phyloP scores from a whole-genome alignment of 1,284 basidiomycete species.

The Coniferiporia weirii region DNA sequence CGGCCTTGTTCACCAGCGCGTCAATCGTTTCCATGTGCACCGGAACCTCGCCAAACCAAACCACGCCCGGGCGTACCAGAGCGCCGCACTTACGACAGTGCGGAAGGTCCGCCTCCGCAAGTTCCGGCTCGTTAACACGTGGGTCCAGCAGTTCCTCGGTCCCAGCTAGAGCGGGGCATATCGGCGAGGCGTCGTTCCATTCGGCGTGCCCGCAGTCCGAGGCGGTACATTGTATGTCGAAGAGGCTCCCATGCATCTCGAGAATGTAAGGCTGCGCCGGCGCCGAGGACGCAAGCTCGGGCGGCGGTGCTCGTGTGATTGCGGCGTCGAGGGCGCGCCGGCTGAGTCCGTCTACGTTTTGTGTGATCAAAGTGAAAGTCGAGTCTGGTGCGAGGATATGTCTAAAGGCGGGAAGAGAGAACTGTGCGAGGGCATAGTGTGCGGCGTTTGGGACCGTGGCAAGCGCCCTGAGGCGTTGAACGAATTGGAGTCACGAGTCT shows the following conservation, averaged over 20 bases:
- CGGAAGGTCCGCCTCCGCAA: constrained; percentile 44
- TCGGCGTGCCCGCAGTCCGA: constrained; percentile 36
- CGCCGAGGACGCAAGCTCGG: constrained; percentile 6
- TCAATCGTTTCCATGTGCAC: constrained; percentile 41
- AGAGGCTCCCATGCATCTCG: constrained; percentile 64
- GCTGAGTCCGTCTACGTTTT: constrained; percentile 64
- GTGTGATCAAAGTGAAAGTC: constrained; percentile 54
- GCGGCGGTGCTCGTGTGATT: constrained; percentile 9
- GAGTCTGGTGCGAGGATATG: constrained; percentile 36
- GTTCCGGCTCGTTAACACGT: constrained; percentile 35
- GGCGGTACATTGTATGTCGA: constrained; percentile 50
- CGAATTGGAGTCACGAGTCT: not conserved
- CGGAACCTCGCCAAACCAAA: constrained; percentile 61
- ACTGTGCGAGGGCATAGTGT: constrained; percentile 45
- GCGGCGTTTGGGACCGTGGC: constrained; percentile 51
- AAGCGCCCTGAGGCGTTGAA: constrained; percentile 34
- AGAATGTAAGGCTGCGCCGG: constrained; percentile 32
- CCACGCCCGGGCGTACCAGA: constrained; percentile 54
- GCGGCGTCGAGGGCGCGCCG: constrained; percentile 27
- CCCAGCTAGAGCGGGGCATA: constrained; percentile 46
- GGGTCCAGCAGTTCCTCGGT: constrained; percentile 43
- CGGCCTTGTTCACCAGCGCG: constrained; percentile 41
- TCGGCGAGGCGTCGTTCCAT: constrained; percentile 40
- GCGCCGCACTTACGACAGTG: constrained; percentile 45
- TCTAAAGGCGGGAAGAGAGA: constrained; percentile 38